A percentile compares a stretch with the other conserved stretches of the same genome.
phyloP scores from a whole-genome alignment of 1,139 yeast genomes.

The Hyphopichia wangnamkhiaoensis region DNA sequence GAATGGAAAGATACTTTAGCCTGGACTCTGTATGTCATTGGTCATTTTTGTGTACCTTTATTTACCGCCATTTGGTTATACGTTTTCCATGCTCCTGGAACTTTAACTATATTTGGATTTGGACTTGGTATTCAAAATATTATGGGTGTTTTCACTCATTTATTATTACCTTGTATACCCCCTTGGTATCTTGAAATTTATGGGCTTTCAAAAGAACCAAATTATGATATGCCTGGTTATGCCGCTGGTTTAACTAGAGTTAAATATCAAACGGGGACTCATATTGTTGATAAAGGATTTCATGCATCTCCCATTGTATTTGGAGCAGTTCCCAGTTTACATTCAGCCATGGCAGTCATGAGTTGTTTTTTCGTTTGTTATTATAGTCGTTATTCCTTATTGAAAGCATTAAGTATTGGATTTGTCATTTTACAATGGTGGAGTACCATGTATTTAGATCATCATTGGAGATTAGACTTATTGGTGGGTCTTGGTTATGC shows the following conservation, averaged over 20 bases:
- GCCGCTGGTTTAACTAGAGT: conserved; percentile 70
- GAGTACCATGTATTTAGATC: conserved; percentile 73
- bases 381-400: conserved; percentile 37
- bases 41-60: conserved; percentile 63
- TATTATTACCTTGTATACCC: conserved; percentile 65
- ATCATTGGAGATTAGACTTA: conserved; percentile 68
- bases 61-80: conserved; percentile 63
- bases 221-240: conserved; percentile 64
- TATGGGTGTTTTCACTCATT: conserved; percentile 59
- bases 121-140: conserved; percentile 62
- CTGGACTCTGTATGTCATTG: conserved; percentile 61
- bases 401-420: conserved; percentile 32
- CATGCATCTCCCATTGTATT: conserved; percentile 69
- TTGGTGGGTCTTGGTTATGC: conserved; percentile 56
- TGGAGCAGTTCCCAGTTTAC: conserved; percentile 70
- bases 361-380: conserved; percentile 49
- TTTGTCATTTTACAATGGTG: conserved; percentile 65
- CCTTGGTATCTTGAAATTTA: conserved; percentile 70
- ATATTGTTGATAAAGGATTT: conserved; percentile 60
- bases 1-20: conserved; percentile 53
- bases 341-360: conserved; percentile 63
- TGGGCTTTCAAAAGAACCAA: conserved; percentile 53
- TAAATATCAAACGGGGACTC: conserved; percentile 64
- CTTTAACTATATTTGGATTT: conserved; percentile 50
- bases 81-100: conserved; percentile 67